phyloP scores from a whole-genome alignment of 345 rosid species.

The Murraya koenigii region DNA sequence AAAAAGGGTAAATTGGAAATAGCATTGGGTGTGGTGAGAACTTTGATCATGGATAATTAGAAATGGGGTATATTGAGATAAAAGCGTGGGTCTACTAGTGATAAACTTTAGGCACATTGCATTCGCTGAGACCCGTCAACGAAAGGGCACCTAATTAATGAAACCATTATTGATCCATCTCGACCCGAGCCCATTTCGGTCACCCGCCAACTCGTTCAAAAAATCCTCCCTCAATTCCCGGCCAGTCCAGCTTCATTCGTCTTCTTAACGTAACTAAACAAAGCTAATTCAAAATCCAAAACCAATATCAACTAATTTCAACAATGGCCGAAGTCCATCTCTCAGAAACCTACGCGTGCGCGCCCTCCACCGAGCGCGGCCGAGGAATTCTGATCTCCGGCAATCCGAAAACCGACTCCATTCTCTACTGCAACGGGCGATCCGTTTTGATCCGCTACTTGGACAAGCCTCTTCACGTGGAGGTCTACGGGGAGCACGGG shows the following conservation, averaged over 20 bases:
- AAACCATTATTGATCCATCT: neutral
- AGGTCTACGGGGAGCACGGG: constrained; percentile 88
- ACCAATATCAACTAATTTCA: too few relatives aligned
- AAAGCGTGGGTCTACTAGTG: too few relatives aligned
- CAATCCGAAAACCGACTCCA: constrained; percentile 53
- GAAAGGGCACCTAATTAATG: neutral
- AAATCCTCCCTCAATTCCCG: constrained; percentile 14
- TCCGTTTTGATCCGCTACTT: constrained; percentile 83
- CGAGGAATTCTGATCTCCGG: constrained; percentile 88
- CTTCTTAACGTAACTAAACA: neutral
- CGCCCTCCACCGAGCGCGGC: constrained; percentile 92
- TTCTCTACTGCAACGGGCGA: constrained; percentile 86
- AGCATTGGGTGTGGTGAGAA: too few relatives aligned
- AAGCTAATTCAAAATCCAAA: neutral
- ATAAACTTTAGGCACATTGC: too few relatives aligned
- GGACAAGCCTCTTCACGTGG: constrained; percentile 68
- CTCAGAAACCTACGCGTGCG: constrained; percentile 76
- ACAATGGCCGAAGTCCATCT: neutral
- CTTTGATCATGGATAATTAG: too few relatives aligned
- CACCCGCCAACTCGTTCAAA: constrained; percentile 19
- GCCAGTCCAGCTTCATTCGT: neutral
- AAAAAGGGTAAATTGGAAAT: too few relatives aligned
- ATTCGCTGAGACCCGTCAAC: too few relatives aligned
- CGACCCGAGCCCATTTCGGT: neutral
- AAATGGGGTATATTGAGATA: too few relatives aligned